These are phyloP conservation scores for Ogataea nitratoaversa DNA, from an alignment of 805 yeast species.

Conservation along the genomic window DNA sequence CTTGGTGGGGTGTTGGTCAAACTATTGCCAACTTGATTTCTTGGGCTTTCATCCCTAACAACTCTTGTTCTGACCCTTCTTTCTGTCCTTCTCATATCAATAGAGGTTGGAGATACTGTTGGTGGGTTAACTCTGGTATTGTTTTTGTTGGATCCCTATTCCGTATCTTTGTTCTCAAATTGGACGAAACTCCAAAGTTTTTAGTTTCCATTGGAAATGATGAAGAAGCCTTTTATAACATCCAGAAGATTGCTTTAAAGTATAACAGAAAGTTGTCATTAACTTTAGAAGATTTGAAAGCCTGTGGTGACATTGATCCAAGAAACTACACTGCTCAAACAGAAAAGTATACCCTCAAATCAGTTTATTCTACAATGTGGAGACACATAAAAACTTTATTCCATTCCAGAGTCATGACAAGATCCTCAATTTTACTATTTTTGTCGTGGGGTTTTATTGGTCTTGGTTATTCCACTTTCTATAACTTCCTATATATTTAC, in stretches of 20 bases:
- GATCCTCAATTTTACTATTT: slow-evolving; percentile 41
- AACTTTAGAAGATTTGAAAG: slow-evolving; percentile 42
- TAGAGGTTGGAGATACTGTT: slow-evolving; percentile 61
- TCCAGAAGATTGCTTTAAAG: slow-evolving; percentile 42
- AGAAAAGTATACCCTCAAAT: slow-evolving; percentile 23
- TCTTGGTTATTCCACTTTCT: slow-evolving; percentile 52
- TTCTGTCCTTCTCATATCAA: slow-evolving; percentile 43
- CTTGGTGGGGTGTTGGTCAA: slow-evolving; percentile 65
- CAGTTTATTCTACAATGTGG: slow-evolving; percentile 27
- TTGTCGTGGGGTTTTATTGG: slow-evolving; percentile 57
- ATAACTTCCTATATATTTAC: slow-evolving; percentile 50
- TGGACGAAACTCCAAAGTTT: slow-evolving; percentile 56
- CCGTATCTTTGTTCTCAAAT: slow-evolving; percentile 40
- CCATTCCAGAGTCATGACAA: slow-evolving; percentile 39
- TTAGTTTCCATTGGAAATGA: slow-evolving; percentile 49
- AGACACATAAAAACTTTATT: slow-evolving; percentile 44
- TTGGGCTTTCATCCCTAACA: slow-evolving; percentile 52
- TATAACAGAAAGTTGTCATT: slow-evolving; percentile 38
- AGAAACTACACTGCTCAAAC: slow-evolving; percentile 19
- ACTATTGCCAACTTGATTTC: slow-evolving; percentile 47
- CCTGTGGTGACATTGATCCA: slow-evolving; percentile 38
- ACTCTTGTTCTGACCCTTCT: slow-evolving; percentile 41
- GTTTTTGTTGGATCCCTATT: slow-evolving; percentile 45
- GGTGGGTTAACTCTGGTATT: slow-evolving; percentile 50
- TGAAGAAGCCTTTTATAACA: slow-evolving; percentile 40